Evolutionary conservation across 257 asterid genomes (phyloP), one percentile per base, ranked within the genome.

Genomic region (Linderniella brevidens): DNA sequence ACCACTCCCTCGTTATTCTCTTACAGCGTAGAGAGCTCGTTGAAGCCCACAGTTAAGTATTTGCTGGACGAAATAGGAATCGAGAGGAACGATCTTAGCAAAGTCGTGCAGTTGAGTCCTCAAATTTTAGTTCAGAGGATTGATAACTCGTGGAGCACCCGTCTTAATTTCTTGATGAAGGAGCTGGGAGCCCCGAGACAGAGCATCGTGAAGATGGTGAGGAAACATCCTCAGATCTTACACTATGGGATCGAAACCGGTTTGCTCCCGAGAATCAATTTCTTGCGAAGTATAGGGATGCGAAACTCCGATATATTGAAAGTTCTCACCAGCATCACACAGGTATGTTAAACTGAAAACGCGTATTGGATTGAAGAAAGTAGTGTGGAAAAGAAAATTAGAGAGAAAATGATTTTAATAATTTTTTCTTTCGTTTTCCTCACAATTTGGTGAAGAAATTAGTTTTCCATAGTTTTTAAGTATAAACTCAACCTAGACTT

Each of bases 51-150:
- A 1, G 75, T 87, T 56, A 70, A 70, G 49, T 87, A 83, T 78
- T 65, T 87, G 61, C 77, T 63, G 4, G 95, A 83, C 54, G 97
- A 87, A 69, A 78, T 87, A 12, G 97, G 97, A 53, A 87, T 87
- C 46, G 58, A 57, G 67, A 71, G 74, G 68, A 69, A 49, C 37
- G 92, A 87, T 58, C 59, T 87, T 41, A 62, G 88, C 48, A 87
- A 87, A 67, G 93, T 87, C 65, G 92, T 87, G 60, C 97, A 80
- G 79, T 67, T 87, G 58, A 87, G 97, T 59, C 93, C 95, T 59
- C 97, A 87, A 80, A 87, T 87, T 53, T 73, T 87, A 54, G 97
- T 87, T 71, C 97, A 87, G 67, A 76, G 97, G 49, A 80, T 83
- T 38, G 93, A 87, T 55, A 74, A 47, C 62, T 60, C 95, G 9